Base-by-base conservation (phyloP, 2,329 filamentous ascomycete species). In the Xylariaceae sp. region DNA sequence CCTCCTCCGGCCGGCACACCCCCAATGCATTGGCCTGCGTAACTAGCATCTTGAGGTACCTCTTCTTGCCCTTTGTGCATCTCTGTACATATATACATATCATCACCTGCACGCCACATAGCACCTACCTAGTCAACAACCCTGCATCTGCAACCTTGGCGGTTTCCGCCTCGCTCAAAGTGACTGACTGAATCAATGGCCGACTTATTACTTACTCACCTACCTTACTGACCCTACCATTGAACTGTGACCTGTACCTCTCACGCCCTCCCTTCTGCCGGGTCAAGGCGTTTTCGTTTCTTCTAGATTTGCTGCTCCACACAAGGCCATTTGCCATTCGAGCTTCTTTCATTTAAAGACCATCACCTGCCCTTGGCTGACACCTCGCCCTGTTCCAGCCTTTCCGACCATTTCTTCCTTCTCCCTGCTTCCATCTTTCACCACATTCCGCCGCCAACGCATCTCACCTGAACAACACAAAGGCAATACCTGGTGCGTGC, bases 121-220 rank as follows among this genome's bases (percentile, higher is more conserved):
- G 30, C 30, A 26, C 22, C 6, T 26, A 26, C 6, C 6, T 26
- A 11, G 22, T 26, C 22, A 26, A 26, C 26, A 38, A 38, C 41
- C 37, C 35, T 37, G 35, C 19, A 30, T 32, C 33, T 19, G 30
- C 12, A 37, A 41, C 42, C 49, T 49, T 26, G 22, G 22, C 49
- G 47, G 42, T 41, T 42, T 51, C 49, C 46, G 39, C 28, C 19
- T 30, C 28, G 34, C 19, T 41, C 29, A n/a, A n/a, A n/a, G n/a
- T n/a, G n/a, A n/a, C n/a, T n/a, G n/a, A n/a, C n/a, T n/a, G n/a
- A n/a, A n/a, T n/a, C n/a, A n/a, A n/a, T n/a, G n/a, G n/a, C n/a
- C n/a, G n/a, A n/a, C n/a, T n/a, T n/a, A n/a, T n/a, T n/a, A n/a
- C n/a, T n/a, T n/a, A n/a, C n/a, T n/a, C n/a, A n/a, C n/a, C n/a